Evolutionary conservation across 2,329 filamentous ascomycete genomes (phyloP).

Genomic region (Dryadomyces quercivorus): DNA sequence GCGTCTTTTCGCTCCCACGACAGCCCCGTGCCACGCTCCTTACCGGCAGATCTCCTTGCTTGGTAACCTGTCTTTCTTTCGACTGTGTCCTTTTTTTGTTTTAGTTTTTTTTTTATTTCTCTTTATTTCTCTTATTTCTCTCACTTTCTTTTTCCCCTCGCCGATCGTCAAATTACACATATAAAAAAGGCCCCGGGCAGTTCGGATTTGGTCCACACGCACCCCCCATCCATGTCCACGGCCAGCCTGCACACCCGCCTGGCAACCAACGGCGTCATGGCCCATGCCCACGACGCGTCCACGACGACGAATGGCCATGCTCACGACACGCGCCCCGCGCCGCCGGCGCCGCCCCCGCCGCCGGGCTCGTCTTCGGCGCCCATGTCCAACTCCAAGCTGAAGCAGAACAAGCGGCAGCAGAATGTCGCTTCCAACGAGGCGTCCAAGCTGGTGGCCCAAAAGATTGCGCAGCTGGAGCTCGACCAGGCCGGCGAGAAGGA

Average conservation of each 20-base stretch:
- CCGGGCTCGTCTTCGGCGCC: constrained; percentile 22
- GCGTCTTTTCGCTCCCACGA: not conserved
- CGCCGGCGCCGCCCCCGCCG: constrained; percentile 25
- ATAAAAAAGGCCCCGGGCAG: too few species aligned
- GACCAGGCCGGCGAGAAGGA: constrained; percentile 91
- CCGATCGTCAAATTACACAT: not conserved
- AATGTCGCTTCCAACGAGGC: constrained; percentile 75
- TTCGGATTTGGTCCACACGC: not conserved
- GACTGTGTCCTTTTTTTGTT: not conserved
- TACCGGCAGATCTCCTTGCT: not conserved
- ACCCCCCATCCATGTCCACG: constrained; percentile 20
- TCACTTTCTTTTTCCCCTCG: not conserved
- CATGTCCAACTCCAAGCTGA: constrained; percentile 31
- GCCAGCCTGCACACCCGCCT: constrained; percentile 20
- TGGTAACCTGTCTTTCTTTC: not conserved
- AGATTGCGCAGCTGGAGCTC: constrained; percentile 90
- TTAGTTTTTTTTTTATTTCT: not conserved
- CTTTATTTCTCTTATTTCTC: too few species aligned
- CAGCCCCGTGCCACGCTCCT: not conserved
- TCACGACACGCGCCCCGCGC: constrained; percentile 27
- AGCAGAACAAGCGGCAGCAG: constrained; percentile 81
- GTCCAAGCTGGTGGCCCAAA: constrained; percentile 79
- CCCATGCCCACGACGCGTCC: constrained; percentile 16
- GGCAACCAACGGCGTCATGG: constrained; percentile 17
- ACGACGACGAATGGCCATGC: constrained; percentile 22